Percentiles rank a stretch among this genome's conserved stretches.
phyloP scores from a whole-genome alignment of 2,329 filamentous ascomycete species.

The Aureobasidium pullulans region DNA sequence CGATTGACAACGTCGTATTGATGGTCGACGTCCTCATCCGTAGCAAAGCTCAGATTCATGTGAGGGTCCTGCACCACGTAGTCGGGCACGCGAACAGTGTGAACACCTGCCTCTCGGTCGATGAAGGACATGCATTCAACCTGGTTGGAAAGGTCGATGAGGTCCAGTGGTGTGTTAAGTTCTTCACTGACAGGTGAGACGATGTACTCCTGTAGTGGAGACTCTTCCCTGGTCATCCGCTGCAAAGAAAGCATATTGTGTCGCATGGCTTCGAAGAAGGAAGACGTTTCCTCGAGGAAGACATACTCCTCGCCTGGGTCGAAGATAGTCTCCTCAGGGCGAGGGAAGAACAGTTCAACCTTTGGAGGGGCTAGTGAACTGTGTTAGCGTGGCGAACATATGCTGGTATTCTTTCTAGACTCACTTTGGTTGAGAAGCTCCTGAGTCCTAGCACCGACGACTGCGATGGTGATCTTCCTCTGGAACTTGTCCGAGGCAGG shows the following conservation, averaged over 20 bases:
- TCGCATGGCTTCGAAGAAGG: slow-evolving; percentile 71
- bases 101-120: background rate
- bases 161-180: background rate
- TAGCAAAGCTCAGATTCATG: slow-evolving; percentile 39
- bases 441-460: slow-evolving; percentile 63
- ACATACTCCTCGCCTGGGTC: slow-evolving; percentile 63
- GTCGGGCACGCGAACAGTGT: slow-evolving; percentile 32
- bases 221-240: slow-evolving; percentile 48
- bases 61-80: slow-evolving; percentile 46
- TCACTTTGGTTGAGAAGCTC: slow-evolving; percentile 52
- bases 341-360: slow-evolving; percentile 68
- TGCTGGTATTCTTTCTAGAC: background rate
- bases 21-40: background rate
- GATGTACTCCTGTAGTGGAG: slow-evolving; percentile 1
- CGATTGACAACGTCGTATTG: background rate
- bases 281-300: slow-evolving; percentile 68
- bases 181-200: background rate
- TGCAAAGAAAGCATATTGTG: slow-evolving; percentile 70
- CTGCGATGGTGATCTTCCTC: slow-evolving; percentile 59
- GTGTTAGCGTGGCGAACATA: background rate
- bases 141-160: slow-evolving; percentile 8
- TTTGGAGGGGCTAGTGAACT: slow-evolving; percentile 42
- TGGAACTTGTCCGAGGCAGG: slow-evolving; percentile 55
- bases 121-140: background rate
- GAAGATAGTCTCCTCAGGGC: slow-evolving; percentile 53